Evolutionary conservation across 2,329 filamentous ascomycete species (phyloP).

Genomic region (Diaporthe sp.): DNA sequence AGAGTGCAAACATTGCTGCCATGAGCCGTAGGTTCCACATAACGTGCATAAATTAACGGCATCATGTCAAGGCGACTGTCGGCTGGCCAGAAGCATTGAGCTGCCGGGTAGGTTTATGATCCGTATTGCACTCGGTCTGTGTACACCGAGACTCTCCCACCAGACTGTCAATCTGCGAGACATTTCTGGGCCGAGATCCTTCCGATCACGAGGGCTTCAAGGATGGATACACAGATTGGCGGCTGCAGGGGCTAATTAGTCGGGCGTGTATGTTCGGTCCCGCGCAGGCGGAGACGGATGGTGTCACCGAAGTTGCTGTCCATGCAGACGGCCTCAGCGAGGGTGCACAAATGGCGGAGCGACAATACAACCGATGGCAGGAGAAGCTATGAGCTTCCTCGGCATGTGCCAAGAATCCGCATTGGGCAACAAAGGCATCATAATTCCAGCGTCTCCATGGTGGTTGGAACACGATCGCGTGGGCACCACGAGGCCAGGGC

Average conservation of each 20-base stretch:
- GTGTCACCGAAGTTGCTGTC: neutral
- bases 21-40: constrained; percentile 3
- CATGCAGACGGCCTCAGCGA: constrained; percentile 8
- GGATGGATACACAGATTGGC: neutral
- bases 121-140: neutral
- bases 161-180: neutral
- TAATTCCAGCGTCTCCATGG: neutral
- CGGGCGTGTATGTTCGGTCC: neutral
- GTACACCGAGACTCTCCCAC: neutral
- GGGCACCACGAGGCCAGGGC: neutral
- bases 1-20: constrained; percentile 20
- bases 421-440: neutral
- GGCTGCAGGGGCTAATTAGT: neutral
- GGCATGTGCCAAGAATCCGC: neutral
- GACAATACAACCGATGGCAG: neutral
- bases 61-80: neutral
- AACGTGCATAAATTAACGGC: neutral
- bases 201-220: neutral
- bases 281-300: constrained; percentile 1
- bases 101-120: neutral
- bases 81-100: constrained; percentile 8
- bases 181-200: too few species aligned
- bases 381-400: neutral
- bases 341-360: neutral
- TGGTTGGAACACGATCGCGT: neutral